phyloP scores from a whole-genome alignment of 176 grass and related monocot species.

The Guadua angustifolia region DNA sequence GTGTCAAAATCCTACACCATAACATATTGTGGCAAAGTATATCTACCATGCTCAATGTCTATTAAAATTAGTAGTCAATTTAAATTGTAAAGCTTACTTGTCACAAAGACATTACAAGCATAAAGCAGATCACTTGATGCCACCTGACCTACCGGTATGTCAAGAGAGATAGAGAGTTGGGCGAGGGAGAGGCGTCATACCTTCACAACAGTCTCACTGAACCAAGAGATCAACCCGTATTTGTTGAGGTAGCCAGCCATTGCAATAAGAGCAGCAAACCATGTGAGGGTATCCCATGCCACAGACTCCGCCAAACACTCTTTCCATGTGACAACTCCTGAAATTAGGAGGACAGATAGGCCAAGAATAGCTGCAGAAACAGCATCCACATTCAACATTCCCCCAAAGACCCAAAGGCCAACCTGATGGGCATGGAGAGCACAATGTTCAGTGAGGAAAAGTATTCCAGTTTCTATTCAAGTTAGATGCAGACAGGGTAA shows the following conservation, averaged over 20 bases:
- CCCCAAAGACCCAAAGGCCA: conserved; percentile 97
- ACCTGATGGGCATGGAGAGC: conserved; percentile 62
- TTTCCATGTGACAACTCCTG: conserved; percentile 98
- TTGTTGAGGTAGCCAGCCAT: conserved; percentile 99
- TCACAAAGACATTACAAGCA: not conserved
- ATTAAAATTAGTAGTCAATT: not conserved
- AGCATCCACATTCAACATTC: conserved; percentile 77
- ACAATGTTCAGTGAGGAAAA: conserved; percentile 26
- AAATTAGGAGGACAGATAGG: conserved; percentile 78
- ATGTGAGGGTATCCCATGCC: conserved; percentile 98
- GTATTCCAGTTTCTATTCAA: conserved; percentile 4
- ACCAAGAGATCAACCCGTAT: conserved; percentile 95
- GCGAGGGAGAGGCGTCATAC: conserved; percentile 46
- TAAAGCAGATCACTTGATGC: not conserved
- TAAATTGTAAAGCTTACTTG: not conserved
- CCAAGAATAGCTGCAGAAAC: conserved; percentile 94
- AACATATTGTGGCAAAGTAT: not conserved
- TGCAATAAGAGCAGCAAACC: conserved; percentile 98
- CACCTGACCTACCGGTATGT: not conserved
- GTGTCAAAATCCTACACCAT: not conserved
- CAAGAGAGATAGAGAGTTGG: conserved; percentile 1
- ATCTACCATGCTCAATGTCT: conserved; percentile 11
- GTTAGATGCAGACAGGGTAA: not conserved
- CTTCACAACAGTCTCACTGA: conserved; percentile 98
- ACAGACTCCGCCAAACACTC: conserved; percentile 94